Evolutionary conservation across 2,329 filamentous ascomycete genomes (phyloP), one percentile per base, ranked within the genome.

Genomic region (Zasmidium angulare): DNA sequence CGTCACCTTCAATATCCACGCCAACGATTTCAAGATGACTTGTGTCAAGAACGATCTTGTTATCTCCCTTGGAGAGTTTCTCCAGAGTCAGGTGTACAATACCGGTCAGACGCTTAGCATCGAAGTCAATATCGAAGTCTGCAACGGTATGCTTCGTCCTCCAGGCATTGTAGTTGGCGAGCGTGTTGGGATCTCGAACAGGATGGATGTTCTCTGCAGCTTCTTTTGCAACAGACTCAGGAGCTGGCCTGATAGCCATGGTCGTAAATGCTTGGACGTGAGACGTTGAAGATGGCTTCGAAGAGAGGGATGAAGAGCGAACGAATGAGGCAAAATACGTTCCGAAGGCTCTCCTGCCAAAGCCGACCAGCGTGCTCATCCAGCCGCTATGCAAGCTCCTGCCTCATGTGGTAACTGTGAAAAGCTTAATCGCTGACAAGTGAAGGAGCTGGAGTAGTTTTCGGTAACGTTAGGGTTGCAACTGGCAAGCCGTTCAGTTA

Each of bases 131-230:
- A 67, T 86, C 86, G 71, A 97, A 86, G 74, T 89, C 86, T 59
- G 90, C 89, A 20, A 85, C 88, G 20, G 91, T 95, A 78, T 97
- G 92, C 73, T 84, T 87, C 19, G 91, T 96, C 62, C 85, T 82
- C 87, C 91, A 97, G 57, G 89, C 87, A 75, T 90, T 87, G 77
- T 97, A 97, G 80, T 98, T 98, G 72, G 90, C 89, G 60, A 95
- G 79, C 23, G 95, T 97, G 75, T 92, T 96, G 55, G 92, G 92
- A 77, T 98, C 93, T 63, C 73, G 63, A 9, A 66, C 70, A 40
- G 69, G 60, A 50, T 73, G 70, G 14, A 74, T 72, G 46, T 63
- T 67, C n/a, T 63, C 65, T 21, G 70, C 71, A n/a, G 69, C 71
- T 50, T 63, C 63, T 40, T 61, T 58, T 36, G 63, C 68, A 31